phyloP scores from a whole-genome alignment of 352 stramenopile genomes.

The Phytopythium vexans region DNA sequence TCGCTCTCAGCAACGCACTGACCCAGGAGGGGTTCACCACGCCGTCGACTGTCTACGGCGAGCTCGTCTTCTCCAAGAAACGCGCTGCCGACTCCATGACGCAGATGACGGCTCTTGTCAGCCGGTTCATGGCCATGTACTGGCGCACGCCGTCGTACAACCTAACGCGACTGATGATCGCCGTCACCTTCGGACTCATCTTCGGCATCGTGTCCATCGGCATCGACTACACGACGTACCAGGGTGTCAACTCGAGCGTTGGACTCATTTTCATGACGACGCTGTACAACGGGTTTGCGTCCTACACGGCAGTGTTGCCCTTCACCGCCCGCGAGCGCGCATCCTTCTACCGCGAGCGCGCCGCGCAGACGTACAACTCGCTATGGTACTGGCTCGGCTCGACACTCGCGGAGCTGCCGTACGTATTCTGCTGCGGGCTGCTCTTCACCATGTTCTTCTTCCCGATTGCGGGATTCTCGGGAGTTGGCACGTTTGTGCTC shows the following conservation, averaged over 20 bases:
- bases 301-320: slow-evolving; percentile 56
- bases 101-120: slow-evolving; percentile 25
- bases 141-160: slow-evolving; percentile 88
- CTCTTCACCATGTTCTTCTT: slow-evolving; percentile 42
- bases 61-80: slow-evolving; percentile 29
- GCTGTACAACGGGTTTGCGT: slow-evolving; percentile 61
- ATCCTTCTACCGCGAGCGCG: slow-evolving; percentile 60
- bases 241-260: slow-evolving; percentile 32
- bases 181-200: slow-evolving; percentile 48
- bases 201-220: slow-evolving; percentile 57
- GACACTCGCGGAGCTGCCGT: slow-evolving; percentile 69
- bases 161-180: slow-evolving; percentile 60
- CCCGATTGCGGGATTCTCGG: slow-evolving; percentile 27
- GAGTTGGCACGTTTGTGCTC: slow-evolving; percentile 19
- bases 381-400: slow-evolving; percentile 61
- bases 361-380: slow-evolving; percentile 75
- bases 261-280: slow-evolving; percentile 76
- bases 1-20: slow-evolving; percentile 10
- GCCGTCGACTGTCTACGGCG: not conserved
- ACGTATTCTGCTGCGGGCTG: slow-evolving; percentile 24
- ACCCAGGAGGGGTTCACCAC: slow-evolving; percentile 4
- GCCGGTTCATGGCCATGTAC: slow-evolving; percentile 60
- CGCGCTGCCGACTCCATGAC: slow-evolving; percentile 19
- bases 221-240: slow-evolving; percentile 27
- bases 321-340: slow-evolving; percentile 73